phyloP scores from a whole-genome alignment of 2,329 filamentous ascomycete genomes.

The Hortaea sp. region DNA sequence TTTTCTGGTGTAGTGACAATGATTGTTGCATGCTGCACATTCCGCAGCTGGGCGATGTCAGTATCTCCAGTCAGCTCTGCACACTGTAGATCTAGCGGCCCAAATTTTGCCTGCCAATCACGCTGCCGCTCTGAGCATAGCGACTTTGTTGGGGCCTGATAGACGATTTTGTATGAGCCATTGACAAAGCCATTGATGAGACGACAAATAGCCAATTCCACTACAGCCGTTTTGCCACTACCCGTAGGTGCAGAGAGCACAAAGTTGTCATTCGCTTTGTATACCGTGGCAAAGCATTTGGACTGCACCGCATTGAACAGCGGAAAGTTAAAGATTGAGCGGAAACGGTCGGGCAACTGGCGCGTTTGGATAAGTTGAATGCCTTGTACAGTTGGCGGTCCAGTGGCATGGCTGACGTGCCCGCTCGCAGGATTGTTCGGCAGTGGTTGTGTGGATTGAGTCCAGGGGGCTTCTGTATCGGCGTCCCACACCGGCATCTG shows the following conservation, averaged over 20 bases:
- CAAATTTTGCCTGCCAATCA: slow-evolving; percentile 71
- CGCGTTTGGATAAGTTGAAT: slow-evolving; percentile 50
- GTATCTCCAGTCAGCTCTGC: slow-evolving; percentile 78
- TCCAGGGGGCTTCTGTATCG: too few relatives aligned
- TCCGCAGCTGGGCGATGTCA: slow-evolving; percentile 53
- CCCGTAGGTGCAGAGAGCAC: slow-evolving; percentile 75
- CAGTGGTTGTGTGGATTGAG: not conserved
- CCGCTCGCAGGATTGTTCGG: not conserved
- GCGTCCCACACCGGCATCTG: too few relatives aligned
- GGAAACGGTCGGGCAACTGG: slow-evolving; percentile 58
- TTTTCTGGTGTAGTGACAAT: slow-evolving; percentile 86
- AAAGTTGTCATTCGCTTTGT: slow-evolving; percentile 61
- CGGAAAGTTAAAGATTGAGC: slow-evolving; percentile 60
- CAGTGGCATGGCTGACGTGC: not conserved
- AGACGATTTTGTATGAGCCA: slow-evolving; percentile 68
- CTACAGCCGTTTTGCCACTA: slow-evolving; percentile 72
- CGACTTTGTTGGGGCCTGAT: slow-evolving; percentile 76
- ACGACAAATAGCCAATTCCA: slow-evolving; percentile 74
- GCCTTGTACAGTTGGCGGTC: slow-evolving; percentile 43
- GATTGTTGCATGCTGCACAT: slow-evolving; percentile 64
- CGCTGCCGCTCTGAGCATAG: slow-evolving; percentile 65
- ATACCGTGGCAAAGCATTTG: slow-evolving; percentile 60
- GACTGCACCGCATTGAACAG: slow-evolving; percentile 78
- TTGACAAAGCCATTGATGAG: slow-evolving; percentile 48
- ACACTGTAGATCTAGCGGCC: slow-evolving; percentile 54